Evolutionary conservation across 768 basidiomycete genomes (phyloP).

Genomic region (Termitomyces heimii): DNA sequence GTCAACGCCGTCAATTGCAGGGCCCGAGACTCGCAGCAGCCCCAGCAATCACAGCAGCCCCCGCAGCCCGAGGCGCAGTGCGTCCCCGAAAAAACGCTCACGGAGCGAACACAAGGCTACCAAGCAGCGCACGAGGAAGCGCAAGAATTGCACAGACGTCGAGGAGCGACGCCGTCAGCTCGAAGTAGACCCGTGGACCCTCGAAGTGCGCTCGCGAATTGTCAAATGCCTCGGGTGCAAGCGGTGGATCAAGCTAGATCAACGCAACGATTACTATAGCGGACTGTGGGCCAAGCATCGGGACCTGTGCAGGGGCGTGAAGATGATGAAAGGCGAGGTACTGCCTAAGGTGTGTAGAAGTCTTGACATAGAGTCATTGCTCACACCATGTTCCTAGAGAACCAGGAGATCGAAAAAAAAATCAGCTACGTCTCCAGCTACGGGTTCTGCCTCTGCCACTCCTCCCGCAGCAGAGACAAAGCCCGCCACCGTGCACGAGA

Average conservation of each 20-base stretch:
- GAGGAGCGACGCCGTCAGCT: slow-evolving; percentile 1
- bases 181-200: slow-evolving; percentile 2
- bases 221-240: slow-evolving; percentile 3
- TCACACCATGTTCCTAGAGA: not conserved
- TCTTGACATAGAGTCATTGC: not conserved
- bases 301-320: slow-evolving; percentile 1
- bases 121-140: not conserved
- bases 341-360: not conserved
- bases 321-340: slow-evolving; percentile 3
- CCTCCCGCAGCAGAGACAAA: not conserved
- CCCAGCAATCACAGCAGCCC: not conserved
- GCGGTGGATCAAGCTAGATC: slow-evolving; percentile 5
- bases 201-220: not conserved
- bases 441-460: not conserved
- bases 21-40: not conserved
- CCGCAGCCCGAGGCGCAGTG: not conserved
- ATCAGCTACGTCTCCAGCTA: too few species aligned
- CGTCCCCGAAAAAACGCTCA: not conserved
- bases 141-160: slow-evolving; percentile 7
- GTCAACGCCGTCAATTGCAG: not conserved
- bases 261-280: slow-evolving; percentile 2
- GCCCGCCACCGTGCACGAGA: not conserved
- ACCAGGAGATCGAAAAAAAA: not conserved
- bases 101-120: not conserved
- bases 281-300: slow-evolving; percentile 8